phyloP scores from a whole-genome alignment of 441 rosid genomes.

The Kokia cookei region DNA sequence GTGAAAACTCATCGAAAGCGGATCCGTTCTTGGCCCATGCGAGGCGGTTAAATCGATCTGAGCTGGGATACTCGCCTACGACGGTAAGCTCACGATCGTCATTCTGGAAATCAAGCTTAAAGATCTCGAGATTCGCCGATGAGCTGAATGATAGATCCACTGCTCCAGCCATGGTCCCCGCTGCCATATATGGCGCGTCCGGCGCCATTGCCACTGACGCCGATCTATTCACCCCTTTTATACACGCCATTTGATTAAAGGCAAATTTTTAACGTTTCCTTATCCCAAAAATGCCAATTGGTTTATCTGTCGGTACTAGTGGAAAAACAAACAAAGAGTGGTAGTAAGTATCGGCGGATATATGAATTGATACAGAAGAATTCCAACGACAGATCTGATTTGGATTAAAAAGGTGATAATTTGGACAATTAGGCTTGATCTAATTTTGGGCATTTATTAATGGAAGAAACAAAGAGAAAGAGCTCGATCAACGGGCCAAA shows the following conservation, averaged over 20 bases:
- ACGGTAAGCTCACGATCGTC: slow-evolving; percentile 75
- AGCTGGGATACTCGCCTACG: slow-evolving; percentile 73
- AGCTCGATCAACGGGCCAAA: neutral
- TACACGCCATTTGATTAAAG: slow-evolving; percentile 61
- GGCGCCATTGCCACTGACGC: slow-evolving; percentile 93
- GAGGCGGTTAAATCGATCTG: slow-evolving; percentile 91
- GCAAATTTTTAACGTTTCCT: neutral
- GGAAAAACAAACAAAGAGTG: neutral
- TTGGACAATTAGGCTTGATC: slow-evolving; percentile 17
- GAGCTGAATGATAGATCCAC: slow-evolving; percentile 96
- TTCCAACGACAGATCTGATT: neutral
- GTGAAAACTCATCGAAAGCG: slow-evolving; percentile 64
- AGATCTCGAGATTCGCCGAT: slow-evolving; percentile 93
- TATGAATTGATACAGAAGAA: neutral
- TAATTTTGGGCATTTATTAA: neutral
- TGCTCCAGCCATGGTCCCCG: slow-evolving; percentile 99
- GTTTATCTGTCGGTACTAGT: neutral
- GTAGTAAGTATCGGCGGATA: neutral
- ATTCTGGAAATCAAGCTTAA: slow-evolving; percentile 89
- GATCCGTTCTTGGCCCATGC: slow-evolving; percentile 93
- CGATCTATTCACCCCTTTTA: slow-evolving; percentile 86
- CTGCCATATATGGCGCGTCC: slow-evolving; percentile 93
- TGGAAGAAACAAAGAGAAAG: neutral
- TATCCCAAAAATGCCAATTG: neutral
- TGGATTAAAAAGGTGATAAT: neutral